phyloP scores from a whole-genome alignment of 2,329 filamentous ascomycete genomes.

The Ustulina deusta region DNA sequence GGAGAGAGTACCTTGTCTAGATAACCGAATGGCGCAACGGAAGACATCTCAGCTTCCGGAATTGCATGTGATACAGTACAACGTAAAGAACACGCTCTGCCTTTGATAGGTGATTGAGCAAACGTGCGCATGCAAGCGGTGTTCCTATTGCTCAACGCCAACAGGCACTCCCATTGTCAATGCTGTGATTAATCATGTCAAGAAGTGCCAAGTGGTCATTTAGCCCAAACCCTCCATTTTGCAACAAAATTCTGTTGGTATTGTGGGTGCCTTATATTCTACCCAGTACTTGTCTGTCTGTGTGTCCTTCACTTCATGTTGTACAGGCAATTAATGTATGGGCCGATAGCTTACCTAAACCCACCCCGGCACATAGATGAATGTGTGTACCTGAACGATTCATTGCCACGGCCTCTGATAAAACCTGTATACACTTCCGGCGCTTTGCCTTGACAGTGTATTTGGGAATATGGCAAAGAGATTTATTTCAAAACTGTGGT shows the following conservation, averaged over 20 bases:
- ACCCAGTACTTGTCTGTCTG: too few species aligned
- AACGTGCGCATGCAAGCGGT: conserved; percentile 14
- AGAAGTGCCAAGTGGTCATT: background rate
- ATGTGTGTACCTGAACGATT: background rate
- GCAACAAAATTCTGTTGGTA: too few species aligned
- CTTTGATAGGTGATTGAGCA: background rate
- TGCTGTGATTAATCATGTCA: background rate
- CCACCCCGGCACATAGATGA: too few species aligned
- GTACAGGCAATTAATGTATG: too few species aligned
- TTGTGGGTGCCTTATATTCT: too few species aligned
- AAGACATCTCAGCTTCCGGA: background rate
- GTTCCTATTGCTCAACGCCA: conserved; percentile 6
- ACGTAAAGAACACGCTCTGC: background rate
- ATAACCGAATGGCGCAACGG: conserved; percentile 10
- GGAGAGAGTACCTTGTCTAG: background rate
- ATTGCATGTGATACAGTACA: conserved; percentile 18
- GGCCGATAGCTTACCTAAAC: too few species aligned
- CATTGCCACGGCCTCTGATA: background rate
- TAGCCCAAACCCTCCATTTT: background rate
- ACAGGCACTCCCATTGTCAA: background rate
- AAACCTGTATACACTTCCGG: too few species aligned
- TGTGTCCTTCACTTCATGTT: too few species aligned
- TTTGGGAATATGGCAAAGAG: background rate
- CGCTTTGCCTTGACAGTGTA: background rate
- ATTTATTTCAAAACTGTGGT: background rate